phyloP scores from a whole-genome alignment of 306 rosid genomes.

The Arachis stenosperma region DNA sequence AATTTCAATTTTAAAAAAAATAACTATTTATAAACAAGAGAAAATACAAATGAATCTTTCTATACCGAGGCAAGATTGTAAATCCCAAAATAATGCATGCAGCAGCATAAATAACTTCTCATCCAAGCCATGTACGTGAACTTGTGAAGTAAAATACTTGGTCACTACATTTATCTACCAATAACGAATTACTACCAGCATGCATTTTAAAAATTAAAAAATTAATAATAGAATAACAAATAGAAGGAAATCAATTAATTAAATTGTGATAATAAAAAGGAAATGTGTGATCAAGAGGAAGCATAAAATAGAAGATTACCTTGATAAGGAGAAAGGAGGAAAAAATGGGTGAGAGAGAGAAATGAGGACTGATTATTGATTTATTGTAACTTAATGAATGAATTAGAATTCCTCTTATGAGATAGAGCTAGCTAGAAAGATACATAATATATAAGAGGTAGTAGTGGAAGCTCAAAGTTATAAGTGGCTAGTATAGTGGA shows the following conservation, averaged over 20 bases:
- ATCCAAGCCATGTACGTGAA: background rate
- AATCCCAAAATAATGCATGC: background rate
- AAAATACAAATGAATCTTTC: background rate
- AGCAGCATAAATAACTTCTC: background rate
- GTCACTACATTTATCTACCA: too few species aligned
- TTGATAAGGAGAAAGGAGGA: background rate
- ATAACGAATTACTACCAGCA: too few species aligned
- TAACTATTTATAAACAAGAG: too few species aligned
- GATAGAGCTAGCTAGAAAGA: too few species aligned
- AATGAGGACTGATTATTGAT: background rate
- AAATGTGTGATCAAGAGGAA: slow-evolving; percentile 9
- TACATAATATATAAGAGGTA: too few species aligned
- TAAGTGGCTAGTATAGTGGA: too few species aligned
- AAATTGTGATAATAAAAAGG: background rate
- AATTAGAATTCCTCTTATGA: background rate
- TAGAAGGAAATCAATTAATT: background rate
- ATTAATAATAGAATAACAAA: background rate
- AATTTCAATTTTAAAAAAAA: too few species aligned
- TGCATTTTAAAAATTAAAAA: too few species aligned
- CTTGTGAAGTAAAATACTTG: too few species aligned
- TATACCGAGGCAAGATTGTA: background rate
- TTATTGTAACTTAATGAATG: too few species aligned
- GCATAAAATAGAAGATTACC: slow-evolving; percentile 36
- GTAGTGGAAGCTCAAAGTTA: too few species aligned
- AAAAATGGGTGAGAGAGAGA: background rate